Conservation (phyloP, 495 filamentous ascomycete genomes). For the Aeminium ludgeri region DNA sequence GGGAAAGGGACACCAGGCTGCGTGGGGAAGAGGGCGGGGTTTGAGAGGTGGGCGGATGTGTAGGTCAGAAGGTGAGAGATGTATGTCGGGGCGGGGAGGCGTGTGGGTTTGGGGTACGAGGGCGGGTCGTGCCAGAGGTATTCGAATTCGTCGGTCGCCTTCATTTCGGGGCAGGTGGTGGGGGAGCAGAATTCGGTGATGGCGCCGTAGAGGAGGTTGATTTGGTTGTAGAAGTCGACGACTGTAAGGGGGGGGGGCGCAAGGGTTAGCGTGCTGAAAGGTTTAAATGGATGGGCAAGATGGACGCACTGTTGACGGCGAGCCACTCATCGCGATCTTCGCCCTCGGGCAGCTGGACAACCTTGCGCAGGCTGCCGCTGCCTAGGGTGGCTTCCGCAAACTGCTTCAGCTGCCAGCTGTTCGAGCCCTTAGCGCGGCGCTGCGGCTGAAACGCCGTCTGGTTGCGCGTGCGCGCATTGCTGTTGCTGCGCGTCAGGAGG, state of each 20-base stretch:
- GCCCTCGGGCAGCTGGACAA: conserved; percentile 89
- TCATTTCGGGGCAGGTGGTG: conserved; percentile 95
- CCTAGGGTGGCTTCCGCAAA: conserved; percentile 96
- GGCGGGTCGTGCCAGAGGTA: conserved; percentile 96
- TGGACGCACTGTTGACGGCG: conserved; percentile 67
- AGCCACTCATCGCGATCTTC: conserved; percentile 97
- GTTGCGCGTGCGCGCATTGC: conserved; percentile 66
- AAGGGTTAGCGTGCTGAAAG: too few species aligned
- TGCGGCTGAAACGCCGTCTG: conserved; percentile 77
- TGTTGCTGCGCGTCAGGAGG: conserved; percentile 32
- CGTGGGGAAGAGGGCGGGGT: conserved; percentile 85
- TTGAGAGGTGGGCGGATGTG: conserved; percentile 90
- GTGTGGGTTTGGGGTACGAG: conserved; percentile 84
- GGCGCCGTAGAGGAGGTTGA: conserved; percentile 94
- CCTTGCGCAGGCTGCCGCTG: conserved; percentile 85
- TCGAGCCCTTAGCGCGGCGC: conserved; percentile 71
- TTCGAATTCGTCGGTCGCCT: conserved; percentile 98
- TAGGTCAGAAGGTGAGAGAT: conserved; percentile 95
- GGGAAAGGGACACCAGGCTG: conserved; percentile 92
- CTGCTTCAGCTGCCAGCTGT: conserved; percentile 87
- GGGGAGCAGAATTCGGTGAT: conserved; percentile 99
- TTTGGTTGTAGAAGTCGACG: conserved; percentile 99
- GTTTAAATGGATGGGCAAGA: too few species aligned
- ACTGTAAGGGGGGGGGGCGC: too few species aligned
- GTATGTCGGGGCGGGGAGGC: conserved; percentile 93